phyloP scores from a whole-genome alignment of 1,284 basidiomycete genomes.

The Leccinum pachyderme region DNA sequence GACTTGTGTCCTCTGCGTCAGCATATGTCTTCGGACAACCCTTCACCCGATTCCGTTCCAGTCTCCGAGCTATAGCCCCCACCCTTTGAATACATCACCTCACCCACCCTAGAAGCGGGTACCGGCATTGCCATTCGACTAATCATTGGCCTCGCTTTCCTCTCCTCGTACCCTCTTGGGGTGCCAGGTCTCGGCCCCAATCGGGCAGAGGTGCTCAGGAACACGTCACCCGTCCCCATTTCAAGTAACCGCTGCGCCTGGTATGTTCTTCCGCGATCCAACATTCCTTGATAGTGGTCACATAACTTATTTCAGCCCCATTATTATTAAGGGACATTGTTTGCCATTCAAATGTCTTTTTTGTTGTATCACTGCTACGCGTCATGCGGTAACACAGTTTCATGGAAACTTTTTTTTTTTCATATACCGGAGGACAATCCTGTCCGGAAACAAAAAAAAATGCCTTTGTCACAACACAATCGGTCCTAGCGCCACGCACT shows the following conservation, averaged over 20 bases:
- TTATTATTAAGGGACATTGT: constrained; percentile 33
- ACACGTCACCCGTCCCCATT: constrained; percentile 18
- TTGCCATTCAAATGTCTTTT: constrained; percentile 22
- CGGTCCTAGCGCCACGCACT: constrained; percentile 15
- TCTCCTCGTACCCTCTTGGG: constrained; percentile 14
- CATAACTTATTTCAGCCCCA: constrained; percentile 26
- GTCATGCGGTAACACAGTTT: constrained; percentile 23
- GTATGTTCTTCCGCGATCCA: constrained; percentile 29
- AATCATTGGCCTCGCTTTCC: constrained; percentile 23
- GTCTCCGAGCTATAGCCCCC: constrained; percentile 32
- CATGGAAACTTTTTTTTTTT: constrained; percentile 33
- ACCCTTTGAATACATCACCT: constrained; percentile 16
- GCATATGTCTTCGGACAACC: constrained; percentile 29
- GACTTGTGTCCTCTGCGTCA: constrained; percentile 16
- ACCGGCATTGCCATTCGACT: constrained; percentile 34
- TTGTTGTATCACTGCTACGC: constrained; percentile 25
- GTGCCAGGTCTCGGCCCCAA: constrained; percentile 26
- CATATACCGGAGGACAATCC: constrained; percentile 27
- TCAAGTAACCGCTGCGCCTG: constrained; percentile 23
- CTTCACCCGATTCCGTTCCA: constrained; percentile 34
- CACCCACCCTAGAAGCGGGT: constrained; percentile 22
- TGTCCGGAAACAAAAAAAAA: constrained; percentile 27
- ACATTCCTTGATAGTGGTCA: constrained; percentile 26
- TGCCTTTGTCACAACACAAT: constrained; percentile 17
- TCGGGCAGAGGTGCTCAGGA: constrained; percentile 13